Percentiles rank a stretch among this genome's conserved stretches.
Evolutionary conservation across 2,329 filamentous ascomycete genomes (phyloP).

Genomic region (Calonectria fujianensis): DNA sequence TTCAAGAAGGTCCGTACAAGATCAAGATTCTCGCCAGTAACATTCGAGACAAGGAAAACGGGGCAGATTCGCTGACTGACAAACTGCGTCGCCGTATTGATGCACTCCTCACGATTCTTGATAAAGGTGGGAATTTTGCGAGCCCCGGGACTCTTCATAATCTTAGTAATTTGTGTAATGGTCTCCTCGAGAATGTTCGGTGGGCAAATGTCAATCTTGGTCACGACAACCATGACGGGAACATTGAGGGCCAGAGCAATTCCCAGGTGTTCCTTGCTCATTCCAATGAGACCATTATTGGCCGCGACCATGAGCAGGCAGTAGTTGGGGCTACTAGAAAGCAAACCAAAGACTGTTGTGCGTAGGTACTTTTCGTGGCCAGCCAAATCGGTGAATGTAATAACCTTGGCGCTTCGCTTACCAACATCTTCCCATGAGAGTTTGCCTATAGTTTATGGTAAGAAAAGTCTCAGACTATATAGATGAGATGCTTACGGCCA

Average conservation of each 20-base stretch:
- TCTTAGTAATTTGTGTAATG: constrained; percentile 91
- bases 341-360: constrained; percentile 95
- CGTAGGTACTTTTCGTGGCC: constrained; percentile 96
- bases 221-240: constrained; percentile 97
- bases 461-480: constrained; percentile 31
- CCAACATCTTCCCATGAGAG: constrained; percentile 99
- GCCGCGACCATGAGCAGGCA: constrained; percentile 98
- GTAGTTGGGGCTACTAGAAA: constrained; percentile 97
- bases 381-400: constrained; percentile 95
- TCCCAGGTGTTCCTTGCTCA: constrained; percentile 98
- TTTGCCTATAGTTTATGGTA: constrained; percentile 64
- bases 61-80: constrained; percentile 96
- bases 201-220: constrained; percentile 98
- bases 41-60: constrained; percentile 98
- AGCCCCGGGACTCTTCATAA: constrained; percentile 94
- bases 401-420: constrained; percentile 95
- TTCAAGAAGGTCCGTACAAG: constrained; percentile 95
- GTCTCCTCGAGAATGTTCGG: constrained; percentile 97
- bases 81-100: constrained; percentile 97
- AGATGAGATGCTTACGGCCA: constrained; percentile 76
- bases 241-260: constrained; percentile 97
- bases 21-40: constrained; percentile 93
- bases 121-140: constrained; percentile 98
- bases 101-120: constrained; percentile 91
- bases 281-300: constrained; percentile 96